Conservation (phyloP, 1,284 basidiomycete genomes). For the Trametes hirsuta region DNA sequence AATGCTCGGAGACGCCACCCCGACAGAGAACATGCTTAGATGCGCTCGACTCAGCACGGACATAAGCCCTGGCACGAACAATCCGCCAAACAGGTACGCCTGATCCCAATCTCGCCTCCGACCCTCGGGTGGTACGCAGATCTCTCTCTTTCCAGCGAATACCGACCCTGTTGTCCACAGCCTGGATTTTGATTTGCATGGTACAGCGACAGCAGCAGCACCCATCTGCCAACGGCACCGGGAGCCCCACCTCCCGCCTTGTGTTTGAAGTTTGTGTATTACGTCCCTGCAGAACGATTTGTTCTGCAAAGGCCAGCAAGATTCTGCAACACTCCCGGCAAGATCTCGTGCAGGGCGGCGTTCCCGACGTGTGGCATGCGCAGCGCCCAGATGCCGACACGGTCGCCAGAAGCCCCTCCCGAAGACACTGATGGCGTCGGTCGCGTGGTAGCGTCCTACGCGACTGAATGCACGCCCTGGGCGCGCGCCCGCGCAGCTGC, state of each 20-base stretch:
- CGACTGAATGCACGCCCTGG: constrained; percentile 10
- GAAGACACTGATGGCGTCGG: constrained; percentile 9
- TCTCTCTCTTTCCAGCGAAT: not conserved
- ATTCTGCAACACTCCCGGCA: no score
- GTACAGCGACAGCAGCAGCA: not conserved
- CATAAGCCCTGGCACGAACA: not conserved
- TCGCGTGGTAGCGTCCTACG: constrained; percentile 8
- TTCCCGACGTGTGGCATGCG: not conserved
- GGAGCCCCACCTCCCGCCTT: not conserved
- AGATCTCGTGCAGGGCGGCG: no score
- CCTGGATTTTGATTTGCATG: not conserved
- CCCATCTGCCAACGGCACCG: not conserved
- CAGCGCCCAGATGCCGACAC: constrained; percentile 1
- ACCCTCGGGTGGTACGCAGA: not conserved
- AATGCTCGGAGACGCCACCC: not conserved
- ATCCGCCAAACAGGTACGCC: constrained; percentile 6
- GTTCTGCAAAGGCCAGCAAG: not conserved
- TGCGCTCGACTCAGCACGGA: not conserved
- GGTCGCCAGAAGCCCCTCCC: not conserved
- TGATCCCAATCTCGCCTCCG: constrained; percentile 9
- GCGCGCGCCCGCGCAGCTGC: constrained; percentile 1
- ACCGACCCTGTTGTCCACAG: not conserved
- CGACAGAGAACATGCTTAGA: not conserved
- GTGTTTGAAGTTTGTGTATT: no score
- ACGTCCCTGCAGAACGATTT: not conserved